A percentile compares a stretch with the other conserved stretches of the same genome.
Conservation (phyloP, 2,329 filamentous ascomycete species). For the Exophiala viscosa region DNA sequence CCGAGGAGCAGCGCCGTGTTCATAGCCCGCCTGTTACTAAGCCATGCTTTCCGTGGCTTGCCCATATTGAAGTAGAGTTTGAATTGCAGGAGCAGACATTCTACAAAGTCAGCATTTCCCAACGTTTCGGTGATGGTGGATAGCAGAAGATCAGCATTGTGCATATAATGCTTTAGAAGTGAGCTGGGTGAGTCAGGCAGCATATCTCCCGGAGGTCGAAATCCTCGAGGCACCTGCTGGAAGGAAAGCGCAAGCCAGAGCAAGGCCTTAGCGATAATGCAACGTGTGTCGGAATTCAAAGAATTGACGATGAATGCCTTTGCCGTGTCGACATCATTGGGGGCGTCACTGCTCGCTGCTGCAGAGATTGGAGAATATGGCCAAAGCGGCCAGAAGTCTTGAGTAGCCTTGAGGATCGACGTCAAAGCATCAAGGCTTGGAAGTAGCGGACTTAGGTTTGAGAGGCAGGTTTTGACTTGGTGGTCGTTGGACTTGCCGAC, state of each 20-base stretch:
- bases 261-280: neutral
- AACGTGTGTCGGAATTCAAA: neutral
- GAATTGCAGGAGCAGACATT: neutral
- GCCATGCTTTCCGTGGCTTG: constrained; percentile 1
- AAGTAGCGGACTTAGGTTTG: neutral
- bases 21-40: neutral
- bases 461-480: neutral
- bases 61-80: neutral
- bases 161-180: neutral
- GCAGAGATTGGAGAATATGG: neutral
- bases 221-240: neutral
- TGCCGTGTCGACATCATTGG: neutral
- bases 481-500: neutral
- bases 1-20: neutral
- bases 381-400: neutral
- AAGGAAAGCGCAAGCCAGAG: neutral
- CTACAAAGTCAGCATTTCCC: neutral
- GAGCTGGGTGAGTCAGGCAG: neutral
- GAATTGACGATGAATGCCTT: neutral
- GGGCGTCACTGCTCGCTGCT: neutral
- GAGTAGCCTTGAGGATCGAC: neutral
- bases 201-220: neutral
- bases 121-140: neutral
- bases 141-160: neutral
- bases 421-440: neutral